Evolutionary conservation across 23 red algal genomes (phyloP), one percentile per base, ranked within the genome.

Genomic region (Agarophyton chilense): DNA sequence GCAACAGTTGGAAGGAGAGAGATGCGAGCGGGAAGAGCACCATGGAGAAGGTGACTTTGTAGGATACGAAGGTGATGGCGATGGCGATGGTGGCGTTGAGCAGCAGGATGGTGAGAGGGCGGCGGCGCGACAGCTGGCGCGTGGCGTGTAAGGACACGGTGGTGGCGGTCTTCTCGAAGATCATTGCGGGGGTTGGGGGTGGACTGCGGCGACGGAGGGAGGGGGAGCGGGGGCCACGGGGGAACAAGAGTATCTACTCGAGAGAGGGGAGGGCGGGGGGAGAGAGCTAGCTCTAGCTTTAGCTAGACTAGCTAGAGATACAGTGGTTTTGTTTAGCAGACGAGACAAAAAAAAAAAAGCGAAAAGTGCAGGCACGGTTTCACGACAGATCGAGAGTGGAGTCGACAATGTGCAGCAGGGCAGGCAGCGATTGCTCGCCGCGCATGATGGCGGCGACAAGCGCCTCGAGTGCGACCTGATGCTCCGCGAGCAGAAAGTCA

Each of bases 71-170:
- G 17, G 68, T 51, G 52, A 88, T 40, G 68, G 53, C 16, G 42
- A 88, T 13, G 51, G 84, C 47, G 19, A 65, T 10, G 19, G 32
- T 11, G 21, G 57, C 51, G 84, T 77, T 77, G 25, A 88, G 29
- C 19, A 44, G 11, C 34, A 88, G 6, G 28, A 88, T 42, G n/a
- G 51, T 64, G 41, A 46, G 17, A 34, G 84, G 51, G 54, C 84
- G 84, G 10, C 43, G 53, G 84, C 84, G 84, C n/a, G 66, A 76
- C 1, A 88, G 72, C 19, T 78, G 65, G 33, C 84, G 65, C 26
- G 53, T 87, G 13, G 57, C 33, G 46, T 76, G 68, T 11, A 74
- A 54, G 7, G 52, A 58, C 60, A 88, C 58, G 0, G 65, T 64
- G 21, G 68, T 72, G 21, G 68, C 43, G 19, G 72, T 75, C 46